These are phyloP conservation scores for Gossypium stocksii DNA, from an alignment of 345 rosid species.

Conservation along the genomic window DNA sequence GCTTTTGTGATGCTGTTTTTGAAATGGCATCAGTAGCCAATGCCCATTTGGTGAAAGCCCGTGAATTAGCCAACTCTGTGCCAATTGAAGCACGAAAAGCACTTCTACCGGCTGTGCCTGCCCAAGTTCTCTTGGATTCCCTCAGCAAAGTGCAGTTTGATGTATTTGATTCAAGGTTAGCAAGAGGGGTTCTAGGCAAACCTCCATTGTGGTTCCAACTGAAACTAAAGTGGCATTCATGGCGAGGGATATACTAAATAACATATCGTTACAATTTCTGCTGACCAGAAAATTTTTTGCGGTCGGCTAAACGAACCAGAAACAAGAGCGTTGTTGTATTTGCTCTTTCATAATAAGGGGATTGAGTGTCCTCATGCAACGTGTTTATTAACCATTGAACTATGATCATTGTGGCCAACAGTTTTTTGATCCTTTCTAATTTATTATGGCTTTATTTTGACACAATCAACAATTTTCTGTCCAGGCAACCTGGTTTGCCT, in stretches of 20 bases:
- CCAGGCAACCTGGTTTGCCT: too few species aligned
- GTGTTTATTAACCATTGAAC: neutral
- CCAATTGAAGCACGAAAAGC: conserved; percentile 70
- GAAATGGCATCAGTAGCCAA: conserved; percentile 91
- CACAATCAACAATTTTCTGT: neutral
- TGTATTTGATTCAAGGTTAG: conserved; percentile 68
- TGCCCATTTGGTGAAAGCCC: conserved; percentile 75
- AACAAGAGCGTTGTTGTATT: neutral
- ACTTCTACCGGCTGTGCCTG: conserved; percentile 73
- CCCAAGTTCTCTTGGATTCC: conserved; percentile 58
- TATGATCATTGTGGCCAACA: neutral
- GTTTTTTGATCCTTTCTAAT: neutral
- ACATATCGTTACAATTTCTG: neutral
- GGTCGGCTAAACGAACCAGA: neutral
- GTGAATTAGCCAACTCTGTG: conserved; percentile 54
- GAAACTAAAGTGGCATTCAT: conserved; percentile 55
- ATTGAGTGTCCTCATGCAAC: neutral
- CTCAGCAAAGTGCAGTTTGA: conserved; percentile 41
- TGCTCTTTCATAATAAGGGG: conserved; percentile 9
- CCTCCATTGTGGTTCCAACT: conserved; percentile 76
- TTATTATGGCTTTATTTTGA: neutral
- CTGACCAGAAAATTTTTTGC: neutral
- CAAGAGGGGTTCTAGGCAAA: conserved; percentile 67
- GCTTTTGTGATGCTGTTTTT: conserved; percentile 58
- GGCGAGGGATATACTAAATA: conserved; percentile 38